Conservation (phyloP, 2,329 filamentous ascomycete species). For the Podosphaera aphanis region DNA sequence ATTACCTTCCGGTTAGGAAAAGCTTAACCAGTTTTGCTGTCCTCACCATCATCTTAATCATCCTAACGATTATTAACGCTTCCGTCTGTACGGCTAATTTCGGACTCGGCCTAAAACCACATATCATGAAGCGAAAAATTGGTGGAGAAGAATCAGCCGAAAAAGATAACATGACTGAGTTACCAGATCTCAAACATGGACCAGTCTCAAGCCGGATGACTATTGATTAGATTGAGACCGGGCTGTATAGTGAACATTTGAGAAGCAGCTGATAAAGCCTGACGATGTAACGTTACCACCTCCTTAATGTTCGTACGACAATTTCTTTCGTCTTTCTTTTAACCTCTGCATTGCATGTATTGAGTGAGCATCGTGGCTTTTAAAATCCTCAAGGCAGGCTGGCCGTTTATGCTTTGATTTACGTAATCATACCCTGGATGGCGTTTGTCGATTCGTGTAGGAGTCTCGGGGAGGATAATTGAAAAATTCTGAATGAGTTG, state of each 20-base stretch:
- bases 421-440: constrained; percentile 1
- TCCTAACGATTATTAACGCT: constrained; percentile 72
- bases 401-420: background rate
- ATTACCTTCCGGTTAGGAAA: constrained; percentile 59
- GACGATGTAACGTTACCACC: background rate
- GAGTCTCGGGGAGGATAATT: background rate
- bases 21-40: constrained; percentile 85
- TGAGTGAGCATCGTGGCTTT: background rate
- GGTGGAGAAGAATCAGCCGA: constrained; percentile 23
- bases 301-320: background rate
- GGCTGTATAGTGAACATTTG: constrained; percentile 3
- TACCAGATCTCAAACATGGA: constrained; percentile 18
- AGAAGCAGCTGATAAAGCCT: constrained; percentile 6
- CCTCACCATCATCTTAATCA: constrained; percentile 69
- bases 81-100: constrained; percentile 81
- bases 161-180: constrained; percentile 23
- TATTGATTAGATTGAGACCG: constrained; percentile 20
- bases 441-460: background rate
- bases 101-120: constrained; percentile 65
- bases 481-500: no score
- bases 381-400: background rate
- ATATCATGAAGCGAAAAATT: constrained; percentile 41
- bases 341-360: background rate
- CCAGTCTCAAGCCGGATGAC: constrained; percentile 24
- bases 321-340: background rate